Evolutionary conservation across 257 asterid genomes (phyloP), one percentile per base, ranked within the genome.

Genomic region (Solanum corneliomulleri): DNA sequence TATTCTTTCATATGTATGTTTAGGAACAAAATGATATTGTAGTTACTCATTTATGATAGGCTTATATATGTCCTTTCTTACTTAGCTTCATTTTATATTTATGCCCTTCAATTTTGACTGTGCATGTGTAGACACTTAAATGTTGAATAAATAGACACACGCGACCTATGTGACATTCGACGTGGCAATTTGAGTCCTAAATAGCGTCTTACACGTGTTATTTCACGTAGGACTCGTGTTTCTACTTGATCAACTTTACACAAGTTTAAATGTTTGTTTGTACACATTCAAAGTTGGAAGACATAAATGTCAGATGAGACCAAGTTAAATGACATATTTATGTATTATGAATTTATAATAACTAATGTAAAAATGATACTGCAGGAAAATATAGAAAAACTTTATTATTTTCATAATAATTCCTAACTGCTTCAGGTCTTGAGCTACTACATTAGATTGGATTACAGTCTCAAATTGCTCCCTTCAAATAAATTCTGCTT

Each of bases 391-490:
- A 13, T n/a, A 66, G 37, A 66, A 66, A 66, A 66, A 27, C 2
- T 20, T 78, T 29, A 29, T 49, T 81, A 49, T 4, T 81, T 81
- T 18, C 84, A 29, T 47, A 80, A 49, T 29, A 47, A 49, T 10
- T 80, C 29, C 85, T 47, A 80, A 29, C 2, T 47, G 29, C 69
- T 29, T 49, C 44, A 49, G 44, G 68, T 29, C 69, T 29, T 49
- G 29, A 31, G 29, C 29, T 45, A 45, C 69, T 81, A 29, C 69
- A 81, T 27, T 81, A 52, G 85, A 81, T 9, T 49, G 29, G 39
- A 52, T 91, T 88, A 93, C n/a, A 88, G 25, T 88, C 89, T 93
- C 88, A 90, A 85, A 68, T 64, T 89, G 88, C 88, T 91, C 71
- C 82, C 92, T 45, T 85, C 88, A 20, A 80, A 68, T 25, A 86